Evolutionary conservation across 495 filamentous ascomycete species (phyloP), one percentile per base, ranked within the genome.

Genomic region (Podospora tetraspora): DNA sequence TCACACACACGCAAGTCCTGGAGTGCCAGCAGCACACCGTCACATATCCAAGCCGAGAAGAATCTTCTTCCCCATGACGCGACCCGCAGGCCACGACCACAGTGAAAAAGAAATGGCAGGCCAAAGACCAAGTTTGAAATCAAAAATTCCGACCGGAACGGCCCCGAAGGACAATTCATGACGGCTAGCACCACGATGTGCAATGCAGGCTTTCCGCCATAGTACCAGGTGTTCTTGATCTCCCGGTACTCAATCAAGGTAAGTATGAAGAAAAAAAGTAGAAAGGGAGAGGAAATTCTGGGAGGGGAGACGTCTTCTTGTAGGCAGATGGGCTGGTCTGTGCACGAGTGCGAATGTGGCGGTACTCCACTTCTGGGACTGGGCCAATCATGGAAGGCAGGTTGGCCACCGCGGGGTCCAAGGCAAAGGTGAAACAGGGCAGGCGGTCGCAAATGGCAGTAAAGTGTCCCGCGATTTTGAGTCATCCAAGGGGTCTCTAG

Each of bases 391-490:
- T 23, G 3, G 12, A 19, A 5, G 16, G 21, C 57, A n/a, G n/a
- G 16, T 52, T 11, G 34, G 16, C 3, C 13, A 19, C 34, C 34
- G 61, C 29, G 61, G 27, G 29, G 27, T 27, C 8, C 34, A 59
- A 32, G 12, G 25, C 4, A 3, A 25, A 3, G 25, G 25, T 25
- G 25, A 25, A 12, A 16, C 19, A 30, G 21, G 43, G 23, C 29
- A 62, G 66, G 72, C 70, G 73, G 70, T 74, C 30, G 61, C 9
- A 8, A 7, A 1, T 5, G 72, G 75, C 72, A 74, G 69, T 69
- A 76, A 68, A 57, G 22, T 59, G 71, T 74, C 72, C 72, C 74
- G 66, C 74, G 34, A 69, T 68, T 72, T 76, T 77, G 75, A 77
- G 72, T 77, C 75, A 77, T 73, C 69, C 66, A 22, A 43, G 37